Conservation (phyloP, 768 basidiomycete genomes). For the Lentinula sp. region DNA sequence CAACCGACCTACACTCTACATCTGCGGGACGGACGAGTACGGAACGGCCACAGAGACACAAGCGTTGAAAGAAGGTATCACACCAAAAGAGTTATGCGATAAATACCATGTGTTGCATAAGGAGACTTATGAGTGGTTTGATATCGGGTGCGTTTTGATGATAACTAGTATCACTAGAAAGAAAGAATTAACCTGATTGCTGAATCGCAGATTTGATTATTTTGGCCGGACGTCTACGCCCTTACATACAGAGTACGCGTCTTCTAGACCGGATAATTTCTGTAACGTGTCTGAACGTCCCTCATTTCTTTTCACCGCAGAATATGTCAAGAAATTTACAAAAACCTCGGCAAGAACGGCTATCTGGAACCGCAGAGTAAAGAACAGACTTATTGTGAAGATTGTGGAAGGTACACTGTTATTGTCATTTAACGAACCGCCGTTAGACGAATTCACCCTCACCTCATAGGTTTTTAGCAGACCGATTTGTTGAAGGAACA, state of each 20-base stretch:
- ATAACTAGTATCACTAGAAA: neutral
- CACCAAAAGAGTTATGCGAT: constrained; percentile 78
- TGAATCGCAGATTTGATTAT: constrained; percentile 70
- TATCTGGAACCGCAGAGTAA: constrained; percentile 78
- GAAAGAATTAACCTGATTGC: neutral
- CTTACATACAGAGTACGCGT: constrained; percentile 77
- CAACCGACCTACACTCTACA: constrained; percentile 86
- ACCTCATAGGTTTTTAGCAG: constrained; percentile 75
- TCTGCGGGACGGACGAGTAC: constrained; percentile 99
- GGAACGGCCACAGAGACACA: constrained; percentile 99
- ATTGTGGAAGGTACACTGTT: constrained; percentile 61
- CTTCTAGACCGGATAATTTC: neutral
- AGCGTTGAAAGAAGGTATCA: constrained; percentile 81
- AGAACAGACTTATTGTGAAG: constrained; percentile 94
- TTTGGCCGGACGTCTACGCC: constrained; percentile 94
- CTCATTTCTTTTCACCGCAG: constrained; percentile 29
- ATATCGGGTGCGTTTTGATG: constrained; percentile 62
- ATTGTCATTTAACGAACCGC: too few relatives aligned
- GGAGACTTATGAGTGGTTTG: constrained; percentile 97
- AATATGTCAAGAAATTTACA: constrained; percentile 87
- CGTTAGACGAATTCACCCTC: neutral
- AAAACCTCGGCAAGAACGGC: constrained; percentile 73
- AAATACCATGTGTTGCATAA: constrained; percentile 87
- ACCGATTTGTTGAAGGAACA: constrained; percentile 96
- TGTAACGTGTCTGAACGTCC: neutral